phyloP scores from a whole-genome alignment of 352 stramenopile species.

The Phytophthora cactorum region DNA sequence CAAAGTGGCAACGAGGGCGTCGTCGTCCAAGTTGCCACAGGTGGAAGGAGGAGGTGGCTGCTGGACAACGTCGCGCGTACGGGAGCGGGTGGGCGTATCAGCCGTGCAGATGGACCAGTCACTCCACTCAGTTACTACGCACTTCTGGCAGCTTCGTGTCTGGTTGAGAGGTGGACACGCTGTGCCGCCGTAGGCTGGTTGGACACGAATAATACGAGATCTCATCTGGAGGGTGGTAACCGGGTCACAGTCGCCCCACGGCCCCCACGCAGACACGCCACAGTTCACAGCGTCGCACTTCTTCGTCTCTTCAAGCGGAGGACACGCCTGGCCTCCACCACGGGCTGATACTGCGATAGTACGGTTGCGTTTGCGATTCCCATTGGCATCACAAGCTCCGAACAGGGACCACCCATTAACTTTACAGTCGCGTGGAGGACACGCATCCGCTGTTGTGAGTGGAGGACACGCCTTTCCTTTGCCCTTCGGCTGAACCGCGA shows the following conservation, averaged over 20 bases:
- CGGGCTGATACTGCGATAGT: constrained; percentile 29
- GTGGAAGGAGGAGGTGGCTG: constrained; percentile 40
- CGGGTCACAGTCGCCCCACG: constrained; percentile 52
- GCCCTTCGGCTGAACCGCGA: constrained; percentile 44
- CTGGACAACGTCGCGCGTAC: constrained; percentile 51
- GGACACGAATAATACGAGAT: constrained; percentile 47
- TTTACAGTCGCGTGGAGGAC: constrained; percentile 50
- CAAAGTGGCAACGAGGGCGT: constrained; percentile 18
- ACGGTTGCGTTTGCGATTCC: constrained; percentile 52
- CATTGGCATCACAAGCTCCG: constrained; percentile 42
- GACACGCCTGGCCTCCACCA: constrained; percentile 53
- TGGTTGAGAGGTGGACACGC: constrained; percentile 52
- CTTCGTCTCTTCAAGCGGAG: constrained; percentile 43
- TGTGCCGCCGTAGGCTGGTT: constrained; percentile 39
- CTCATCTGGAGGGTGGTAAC: constrained; percentile 42
- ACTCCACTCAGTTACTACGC: constrained; percentile 50
- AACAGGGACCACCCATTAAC: constrained; percentile 62
- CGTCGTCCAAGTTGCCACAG: constrained; percentile 27
- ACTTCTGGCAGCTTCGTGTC: constrained; percentile 61
- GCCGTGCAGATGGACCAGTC: constrained; percentile 55
- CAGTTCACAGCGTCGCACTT: constrained; percentile 61
- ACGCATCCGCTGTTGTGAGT: constrained; percentile 43
- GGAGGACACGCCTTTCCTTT: constrained; percentile 48
- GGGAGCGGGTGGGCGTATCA: constrained; percentile 41
- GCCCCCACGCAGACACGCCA: constrained; percentile 52